Evolutionary conservation across 495 filamentous ascomycete species (phyloP).

Genomic region (Astrocystis sublimbata): DNA sequence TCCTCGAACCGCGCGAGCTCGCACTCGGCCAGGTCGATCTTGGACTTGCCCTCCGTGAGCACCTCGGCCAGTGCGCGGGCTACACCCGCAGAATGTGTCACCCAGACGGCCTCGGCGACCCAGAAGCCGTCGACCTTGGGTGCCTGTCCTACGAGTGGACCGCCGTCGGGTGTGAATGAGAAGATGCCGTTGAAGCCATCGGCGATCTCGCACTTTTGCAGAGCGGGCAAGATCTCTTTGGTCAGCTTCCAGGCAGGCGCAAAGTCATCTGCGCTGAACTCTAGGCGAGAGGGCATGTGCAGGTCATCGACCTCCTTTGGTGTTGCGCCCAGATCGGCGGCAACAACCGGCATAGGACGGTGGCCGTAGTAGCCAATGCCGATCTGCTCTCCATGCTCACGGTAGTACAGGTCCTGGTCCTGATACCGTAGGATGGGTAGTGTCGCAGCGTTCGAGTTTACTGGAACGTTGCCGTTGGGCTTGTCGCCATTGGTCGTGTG

Average conservation of each 20-base stretch:
- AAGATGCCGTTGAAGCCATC: conserved; percentile 58
- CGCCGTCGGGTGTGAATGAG: conserved; percentile 56
- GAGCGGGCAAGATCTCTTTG: conserved; percentile 43
- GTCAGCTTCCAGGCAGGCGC: conserved; percentile 50
- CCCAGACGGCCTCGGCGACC: conserved; percentile 57
- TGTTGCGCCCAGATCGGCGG: conserved; percentile 43
- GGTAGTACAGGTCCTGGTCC: conserved; percentile 56
- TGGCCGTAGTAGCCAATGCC: conserved; percentile 58
- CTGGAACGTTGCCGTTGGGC: not conserved
- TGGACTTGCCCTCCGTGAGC: conserved; percentile 47
- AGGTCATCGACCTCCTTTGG: conserved; percentile 48
- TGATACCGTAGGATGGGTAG: conserved; percentile 54
- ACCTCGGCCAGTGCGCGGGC: conserved; percentile 51
- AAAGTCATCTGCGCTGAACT: conserved; percentile 53
- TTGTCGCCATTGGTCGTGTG: not conserved
- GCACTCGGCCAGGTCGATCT: conserved; percentile 50
- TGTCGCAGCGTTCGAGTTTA: conserved; percentile 26
- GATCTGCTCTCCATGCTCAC: conserved; percentile 53
- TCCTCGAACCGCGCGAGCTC: conserved; percentile 54
- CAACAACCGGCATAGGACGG: conserved; percentile 51
- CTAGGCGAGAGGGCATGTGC: conserved; percentile 54
- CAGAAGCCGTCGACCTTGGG: conserved; percentile 53
- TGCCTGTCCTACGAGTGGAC: conserved; percentile 49
- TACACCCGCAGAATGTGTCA: conserved; percentile 56
- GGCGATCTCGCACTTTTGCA: conserved; percentile 42